phyloP scores from a whole-genome alignment of 2,329 filamentous ascomycete species.

The Fusarium sublunatum region DNA sequence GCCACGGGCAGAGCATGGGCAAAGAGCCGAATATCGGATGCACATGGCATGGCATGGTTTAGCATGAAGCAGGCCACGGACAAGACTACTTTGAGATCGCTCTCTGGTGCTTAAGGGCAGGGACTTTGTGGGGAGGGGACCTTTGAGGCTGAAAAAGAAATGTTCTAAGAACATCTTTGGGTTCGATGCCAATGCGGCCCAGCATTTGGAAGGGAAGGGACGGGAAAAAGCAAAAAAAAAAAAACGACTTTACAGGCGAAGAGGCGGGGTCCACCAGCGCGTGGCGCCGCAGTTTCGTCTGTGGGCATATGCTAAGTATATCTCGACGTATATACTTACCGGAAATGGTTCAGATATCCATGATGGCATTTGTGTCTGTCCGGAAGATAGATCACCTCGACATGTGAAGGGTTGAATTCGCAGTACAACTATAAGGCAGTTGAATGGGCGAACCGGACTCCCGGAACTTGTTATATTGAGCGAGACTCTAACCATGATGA shows the following conservation, averaged over 20 bases:
- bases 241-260: constrained; percentile 10
- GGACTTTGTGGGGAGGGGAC: constrained; percentile 27
- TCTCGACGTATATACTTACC: constrained; percentile 28
- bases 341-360: constrained; percentile 18
- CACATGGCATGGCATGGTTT: constrained; percentile 10
- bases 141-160: constrained; percentile 45
- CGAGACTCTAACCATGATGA: constrained; percentile 9
- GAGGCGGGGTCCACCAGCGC: constrained; percentile 40
- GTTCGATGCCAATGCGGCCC: constrained; percentile 40
- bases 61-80: constrained; percentile 29
- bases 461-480: not conserved
- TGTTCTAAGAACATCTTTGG: constrained; percentile 28
- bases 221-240: constrained; percentile 27
- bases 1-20: constrained; percentile 36
- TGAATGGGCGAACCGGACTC: not conserved
- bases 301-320: constrained; percentile 35
- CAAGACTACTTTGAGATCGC: constrained; percentile 14
- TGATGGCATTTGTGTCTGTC: constrained; percentile 14
- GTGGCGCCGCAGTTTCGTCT: constrained; percentile 37
- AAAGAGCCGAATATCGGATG: constrained; percentile 33
- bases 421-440: not conserved
- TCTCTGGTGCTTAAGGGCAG: constrained; percentile 5
- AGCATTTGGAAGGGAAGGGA: constrained; percentile 39
- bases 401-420: not conserved
- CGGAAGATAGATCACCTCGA: not conserved